phyloP scores from a whole-genome alignment of 2,329 filamentous ascomycete species.

The Dothidotthia symphoricarpi region DNA sequence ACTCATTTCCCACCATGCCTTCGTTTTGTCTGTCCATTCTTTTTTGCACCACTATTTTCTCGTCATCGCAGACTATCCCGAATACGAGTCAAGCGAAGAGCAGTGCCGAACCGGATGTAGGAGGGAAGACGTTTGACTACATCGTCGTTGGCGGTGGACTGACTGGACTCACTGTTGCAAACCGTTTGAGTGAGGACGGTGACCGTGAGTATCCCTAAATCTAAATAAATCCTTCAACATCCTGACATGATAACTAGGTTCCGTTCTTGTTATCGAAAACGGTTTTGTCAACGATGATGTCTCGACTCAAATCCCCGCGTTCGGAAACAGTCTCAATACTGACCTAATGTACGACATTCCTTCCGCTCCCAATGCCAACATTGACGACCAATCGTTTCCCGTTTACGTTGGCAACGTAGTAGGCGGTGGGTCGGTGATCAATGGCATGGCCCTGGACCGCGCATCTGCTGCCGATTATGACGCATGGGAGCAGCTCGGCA shows the following conservation, averaged over 20 bases:
- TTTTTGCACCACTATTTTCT: conserved; percentile 12
- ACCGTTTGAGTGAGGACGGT: conserved; percentile 30
- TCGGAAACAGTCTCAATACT: conserved; percentile 23
- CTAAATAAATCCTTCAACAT: too few relatives aligned
- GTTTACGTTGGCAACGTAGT: conserved; percentile 30
- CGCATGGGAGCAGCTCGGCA: conserved; percentile 58
- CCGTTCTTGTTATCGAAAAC: conserved; percentile 30
- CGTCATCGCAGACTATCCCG: conserved; percentile 8
- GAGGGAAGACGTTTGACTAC: conserved; percentile 30
- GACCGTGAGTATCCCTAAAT: conserved; percentile 19
- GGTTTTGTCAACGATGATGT: conserved; percentile 24
- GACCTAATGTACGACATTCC: conserved; percentile 26
- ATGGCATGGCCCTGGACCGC: conserved; percentile 43
- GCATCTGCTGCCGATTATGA: conserved; percentile 45
- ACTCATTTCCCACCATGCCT: too few relatives aligned
- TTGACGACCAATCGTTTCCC: conserved; percentile 12
- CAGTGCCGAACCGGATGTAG: conserved; percentile 12
- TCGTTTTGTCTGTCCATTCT: too few relatives aligned
- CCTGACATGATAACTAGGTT: conserved; percentile 14
- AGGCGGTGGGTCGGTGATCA: conserved; percentile 41
- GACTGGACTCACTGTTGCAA: conserved; percentile 31
- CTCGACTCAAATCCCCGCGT: conserved; percentile 21
- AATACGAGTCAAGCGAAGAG: neutral
- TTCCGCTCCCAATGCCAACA: conserved; percentile 20
- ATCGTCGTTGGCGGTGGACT: conserved; percentile 34